phyloP scores from a whole-genome alignment of 2,329 filamentous ascomycete genomes.

The Chrysoporthe cubensis region DNA sequence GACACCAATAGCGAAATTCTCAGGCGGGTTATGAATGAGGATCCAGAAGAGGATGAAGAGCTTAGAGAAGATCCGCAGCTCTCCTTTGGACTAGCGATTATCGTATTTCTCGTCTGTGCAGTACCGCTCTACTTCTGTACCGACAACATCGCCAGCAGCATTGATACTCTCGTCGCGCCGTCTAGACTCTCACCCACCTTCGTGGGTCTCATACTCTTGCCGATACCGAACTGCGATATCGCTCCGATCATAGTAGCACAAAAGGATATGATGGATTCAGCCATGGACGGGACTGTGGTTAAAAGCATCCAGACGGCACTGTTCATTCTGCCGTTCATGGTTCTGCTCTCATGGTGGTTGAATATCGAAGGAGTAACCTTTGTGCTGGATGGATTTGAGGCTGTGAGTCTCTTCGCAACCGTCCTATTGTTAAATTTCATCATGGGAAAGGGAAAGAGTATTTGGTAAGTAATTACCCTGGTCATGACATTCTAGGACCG shows the following conservation, averaged over 20 bases:
- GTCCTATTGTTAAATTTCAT: constrained; percentile 20
- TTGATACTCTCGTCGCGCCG: constrained; percentile 17
- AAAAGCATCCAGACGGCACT: constrained; percentile 20
- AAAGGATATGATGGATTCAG: constrained; percentile 18
- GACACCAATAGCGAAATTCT: too few relatives aligned
- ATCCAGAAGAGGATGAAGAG: too few relatives aligned
- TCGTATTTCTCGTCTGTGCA: constrained; percentile 4
- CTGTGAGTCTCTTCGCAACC: constrained; percentile 17
- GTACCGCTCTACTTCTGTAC: constrained; percentile 20
- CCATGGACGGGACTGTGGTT: constrained; percentile 18
- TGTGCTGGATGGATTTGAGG: constrained; percentile 17
- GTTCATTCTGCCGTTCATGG: constrained; percentile 15
- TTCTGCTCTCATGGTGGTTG: constrained; percentile 16
- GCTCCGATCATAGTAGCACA: constrained; percentile 11
- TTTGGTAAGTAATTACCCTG: background rate
- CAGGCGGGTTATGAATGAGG: too few relatives aligned
- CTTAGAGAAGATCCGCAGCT: background rate
- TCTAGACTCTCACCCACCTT: constrained; percentile 16
- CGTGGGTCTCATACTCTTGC: constrained; percentile 17
- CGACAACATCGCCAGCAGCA: constrained; percentile 13
- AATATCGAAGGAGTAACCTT: constrained; percentile 10
- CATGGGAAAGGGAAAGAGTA: constrained; percentile 17
- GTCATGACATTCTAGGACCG: background rate
- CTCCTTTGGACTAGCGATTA: background rate
- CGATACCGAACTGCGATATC: constrained; percentile 19